A percentile compares a stretch with the other conserved stretches of the same genome.
Evolutionary conservation across 2,329 filamentous ascomycete species (phyloP).

Genomic region (Parastagonospora avenae): DNA sequence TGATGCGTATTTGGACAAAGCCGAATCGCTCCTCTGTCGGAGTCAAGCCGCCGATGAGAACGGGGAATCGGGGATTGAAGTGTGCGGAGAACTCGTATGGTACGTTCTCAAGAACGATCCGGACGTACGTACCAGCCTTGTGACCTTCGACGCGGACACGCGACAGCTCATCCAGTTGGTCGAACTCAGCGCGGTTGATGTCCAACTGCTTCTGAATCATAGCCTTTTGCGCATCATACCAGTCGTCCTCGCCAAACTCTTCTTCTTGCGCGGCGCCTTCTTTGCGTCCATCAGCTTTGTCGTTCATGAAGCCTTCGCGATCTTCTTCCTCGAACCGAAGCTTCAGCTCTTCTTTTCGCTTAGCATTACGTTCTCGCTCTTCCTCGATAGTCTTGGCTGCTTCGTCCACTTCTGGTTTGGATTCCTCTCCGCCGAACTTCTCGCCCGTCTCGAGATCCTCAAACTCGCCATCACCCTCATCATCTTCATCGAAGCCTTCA

Average conservation of each 20-base stretch:
- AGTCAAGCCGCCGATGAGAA: constrained; percentile 89
- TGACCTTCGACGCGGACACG: constrained; percentile 86
- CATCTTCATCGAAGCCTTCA: constrained; percentile 63
- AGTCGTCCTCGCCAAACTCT: constrained; percentile 95
- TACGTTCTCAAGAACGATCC: constrained; percentile 85
- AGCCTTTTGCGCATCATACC: constrained; percentile 97
- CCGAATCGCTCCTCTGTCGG: constrained; percentile 95
- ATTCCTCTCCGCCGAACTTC: constrained; percentile 53
- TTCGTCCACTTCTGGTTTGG: constrained; percentile 48
- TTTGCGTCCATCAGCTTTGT: constrained; percentile 76
- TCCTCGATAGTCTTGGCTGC: constrained; percentile 70
- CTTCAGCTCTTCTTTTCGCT: constrained; percentile 91
- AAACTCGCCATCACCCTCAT: constrained; percentile 77
- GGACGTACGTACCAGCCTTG: constrained; percentile 89
- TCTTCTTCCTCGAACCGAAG: constrained; percentile 97
- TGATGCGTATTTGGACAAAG: constrained; percentile 93
- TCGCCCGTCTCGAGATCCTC: constrained; percentile 85
- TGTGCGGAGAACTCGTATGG: constrained; percentile 85
- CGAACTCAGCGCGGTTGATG: constrained; percentile 95
- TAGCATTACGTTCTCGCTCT: constrained; percentile 89
- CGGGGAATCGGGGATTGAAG: constrained; percentile 81
- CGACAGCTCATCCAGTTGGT: constrained; percentile 81
- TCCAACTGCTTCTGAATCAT: constrained; percentile 92
- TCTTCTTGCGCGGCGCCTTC: constrained; percentile 68
- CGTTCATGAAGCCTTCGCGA: constrained; percentile 90